A percentile compares a stretch with the other conserved stretches of the same genome.
These are phyloP conservation scores for Bolboschoenus planiculmis DNA, from an alignment of 176 grass and related monocot genomes.

Conservation along the genomic window DNA sequence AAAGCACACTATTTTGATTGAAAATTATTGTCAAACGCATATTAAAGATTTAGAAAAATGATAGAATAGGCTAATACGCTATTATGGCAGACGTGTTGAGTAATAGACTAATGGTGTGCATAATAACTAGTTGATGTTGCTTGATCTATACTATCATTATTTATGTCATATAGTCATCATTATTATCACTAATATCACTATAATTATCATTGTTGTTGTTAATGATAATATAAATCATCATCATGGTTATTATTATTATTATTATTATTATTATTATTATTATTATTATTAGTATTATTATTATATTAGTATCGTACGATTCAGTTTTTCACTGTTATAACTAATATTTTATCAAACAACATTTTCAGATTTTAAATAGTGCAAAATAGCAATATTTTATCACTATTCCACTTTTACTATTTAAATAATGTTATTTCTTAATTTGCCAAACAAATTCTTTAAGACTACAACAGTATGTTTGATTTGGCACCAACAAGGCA, in stretches of 20 bases:
- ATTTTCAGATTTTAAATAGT: neutral
- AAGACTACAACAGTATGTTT: neutral
- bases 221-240: neutral
- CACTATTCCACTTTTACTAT: neutral
- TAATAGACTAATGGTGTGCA: too few species aligned
- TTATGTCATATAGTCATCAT: neutral
- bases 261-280: neutral
- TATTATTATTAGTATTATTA: neutral
- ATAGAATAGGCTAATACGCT: too few species aligned
- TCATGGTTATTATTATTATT: neutral
- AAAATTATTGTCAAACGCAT: too few species aligned
- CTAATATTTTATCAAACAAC: neutral
- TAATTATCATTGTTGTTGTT: neutral
- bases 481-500: neutral
- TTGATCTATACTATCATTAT: too few species aligned
- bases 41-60: too few species aligned
- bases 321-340: neutral
- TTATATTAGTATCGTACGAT: neutral
- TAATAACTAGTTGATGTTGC: too few species aligned
- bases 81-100: too few species aligned
- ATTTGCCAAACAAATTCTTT: neutral
- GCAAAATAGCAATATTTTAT: neutral
- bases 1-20: too few species aligned
- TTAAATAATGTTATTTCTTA: neutral
- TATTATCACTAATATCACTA: neutral